Base-by-base conservation (phyloP, 495 filamentous ascomycete genomes). In the Lindgomyces ingoldianus region DNA sequence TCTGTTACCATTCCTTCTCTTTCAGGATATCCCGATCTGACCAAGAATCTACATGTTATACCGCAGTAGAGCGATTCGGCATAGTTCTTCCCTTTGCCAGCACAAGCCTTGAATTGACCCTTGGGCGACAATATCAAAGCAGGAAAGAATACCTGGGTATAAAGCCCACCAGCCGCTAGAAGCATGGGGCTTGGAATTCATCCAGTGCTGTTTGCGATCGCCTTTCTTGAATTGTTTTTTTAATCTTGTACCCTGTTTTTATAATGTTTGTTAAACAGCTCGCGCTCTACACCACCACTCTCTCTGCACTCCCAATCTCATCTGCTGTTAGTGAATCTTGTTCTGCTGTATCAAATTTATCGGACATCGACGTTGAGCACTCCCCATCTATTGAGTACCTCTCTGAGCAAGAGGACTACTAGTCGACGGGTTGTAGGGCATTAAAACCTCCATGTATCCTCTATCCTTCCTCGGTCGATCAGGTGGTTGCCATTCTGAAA, bases 391-490 rank as follows among this genome's bases (percentile, higher is more conserved):
- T 46, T 33, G 47, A 54, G 11, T 68, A 68, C 47, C 26, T 27
- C 14, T 22, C 24, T 16, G 60, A 68, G 18, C 65, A 68, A 36
- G 46, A 36, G 16, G 49, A 68, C 19, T 68, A 68, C 52, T 64
- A 60, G 65, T 64, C 60, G 2, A 64, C 60, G 1, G 60, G 52
- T 0, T 68, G 60, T 39, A 41, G 58, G 6, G 55, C 49, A 26
- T 45, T 64, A 22, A 64, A 68, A 26, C 65, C 65, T 18, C 55
- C 59, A 52, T 68, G 65, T 29, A 64, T 64, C 16, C 48, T 68
- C 16, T 68, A 58, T 24, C 65, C 65, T 1, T 36, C 45, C 8
- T 33, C 65, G 1, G 48, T 61, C 12, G 48, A 60, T 26, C 55
- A 65, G 29, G 62, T 69, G 14, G 61, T 56, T 27, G 62, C 54